Percentiles rank a stretch among this genome's conserved stretches.
Evolutionary conservation across 805 yeast genomes (phyloP).

Genomic region (Metschnikowia corniflorae): DNA sequence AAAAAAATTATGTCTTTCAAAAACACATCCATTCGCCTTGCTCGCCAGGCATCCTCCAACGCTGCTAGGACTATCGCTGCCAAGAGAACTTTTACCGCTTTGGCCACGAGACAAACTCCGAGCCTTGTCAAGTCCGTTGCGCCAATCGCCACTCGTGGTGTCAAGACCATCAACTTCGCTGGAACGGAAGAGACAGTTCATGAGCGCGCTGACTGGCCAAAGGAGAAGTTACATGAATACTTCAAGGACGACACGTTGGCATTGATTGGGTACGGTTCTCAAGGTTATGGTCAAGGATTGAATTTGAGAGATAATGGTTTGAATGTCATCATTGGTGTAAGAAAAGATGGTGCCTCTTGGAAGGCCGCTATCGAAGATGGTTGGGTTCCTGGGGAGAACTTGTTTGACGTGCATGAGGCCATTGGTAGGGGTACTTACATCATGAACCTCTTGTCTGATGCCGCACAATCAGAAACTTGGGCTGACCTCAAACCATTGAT

Average conservation of each 20-base stretch:
- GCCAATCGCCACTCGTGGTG: constrained; percentile 73
- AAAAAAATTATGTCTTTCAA: constrained; percentile 48
- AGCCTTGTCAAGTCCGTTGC: constrained; percentile 31
- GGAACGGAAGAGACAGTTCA: constrained; percentile 93
- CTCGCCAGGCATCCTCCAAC: constrained; percentile 44
- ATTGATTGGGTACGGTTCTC: constrained; percentile 98
- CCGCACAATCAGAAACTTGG: constrained; percentile 99
- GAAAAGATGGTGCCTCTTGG: constrained; percentile 99
- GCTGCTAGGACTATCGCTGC: constrained; percentile 45
- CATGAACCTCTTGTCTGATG: constrained; percentile 98
- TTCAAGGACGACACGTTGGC: constrained; percentile 98
- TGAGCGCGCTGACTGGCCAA: constrained; percentile 99
- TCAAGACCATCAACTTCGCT: constrained; percentile 95
- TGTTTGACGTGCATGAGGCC: constrained; percentile 94
- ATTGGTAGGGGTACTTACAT: constrained; percentile 85
- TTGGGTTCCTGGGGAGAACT: constrained; percentile 99
- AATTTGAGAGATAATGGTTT: constrained; percentile 99
- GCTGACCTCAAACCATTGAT: constrained; percentile 76
- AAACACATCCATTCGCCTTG: constrained; percentile 43
- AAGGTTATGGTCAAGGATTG: constrained; percentile 99
- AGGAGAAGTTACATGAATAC: constrained; percentile 90
- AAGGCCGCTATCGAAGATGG: constrained; percentile 99
- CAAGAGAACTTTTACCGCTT: constrained; percentile 64
- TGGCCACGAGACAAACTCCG: constrained; percentile 46
- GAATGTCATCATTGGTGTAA: constrained; percentile 96